Evolutionary conservation across 2,329 filamentous ascomycete species (phyloP).

Genomic region (Volutella citrinella): DNA sequence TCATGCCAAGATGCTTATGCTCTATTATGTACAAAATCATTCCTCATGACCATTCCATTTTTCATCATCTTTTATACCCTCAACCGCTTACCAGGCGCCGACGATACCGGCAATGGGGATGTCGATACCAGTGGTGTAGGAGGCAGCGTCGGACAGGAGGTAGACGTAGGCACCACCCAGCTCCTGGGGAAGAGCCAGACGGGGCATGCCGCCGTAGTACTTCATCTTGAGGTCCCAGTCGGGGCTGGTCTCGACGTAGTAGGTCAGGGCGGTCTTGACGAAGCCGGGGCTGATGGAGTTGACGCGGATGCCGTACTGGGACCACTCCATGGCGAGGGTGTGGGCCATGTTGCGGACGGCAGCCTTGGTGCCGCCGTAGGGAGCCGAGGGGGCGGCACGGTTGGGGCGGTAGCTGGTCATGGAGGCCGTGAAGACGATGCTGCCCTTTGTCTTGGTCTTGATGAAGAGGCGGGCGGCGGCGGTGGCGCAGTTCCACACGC

Average conservation of each 20-base stretch:
- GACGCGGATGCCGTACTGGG: slow-evolving; percentile 38
- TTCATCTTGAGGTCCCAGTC: slow-evolving; percentile 57
- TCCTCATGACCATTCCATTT: slow-evolving; percentile 6
- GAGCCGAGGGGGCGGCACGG: slow-evolving; percentile 37
- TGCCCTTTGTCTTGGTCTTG: slow-evolving; percentile 31
- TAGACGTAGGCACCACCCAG: slow-evolving; percentile 57
- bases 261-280: slow-evolving; percentile 43
- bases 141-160: slow-evolving; percentile 50
- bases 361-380: slow-evolving; percentile 44
- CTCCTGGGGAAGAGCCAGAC: slow-evolving; percentile 50
- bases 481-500: slow-evolving; percentile 43
- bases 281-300: slow-evolving; percentile 11
- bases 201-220: slow-evolving; percentile 56
- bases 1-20: too few species aligned
- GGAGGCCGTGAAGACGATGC: slow-evolving; percentile 43
- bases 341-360: slow-evolving; percentile 38
- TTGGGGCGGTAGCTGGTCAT: slow-evolving; percentile 49
- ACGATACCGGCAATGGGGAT: slow-evolving; percentile 34
- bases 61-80: too few species aligned
- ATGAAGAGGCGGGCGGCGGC: slow-evolving; percentile 42
- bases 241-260: slow-evolving; percentile 47
- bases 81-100: slow-evolving; percentile 16
- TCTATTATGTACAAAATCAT: too few species aligned
- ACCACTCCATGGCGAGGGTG: slow-evolving; percentile 45
- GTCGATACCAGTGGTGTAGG: slow-evolving; percentile 48